Evolutionary conservation across 1,284 basidiomycete genomes (phyloP), one percentile per base, ranked within the genome.

Genomic region (Rhodotorula sp.): DNA sequence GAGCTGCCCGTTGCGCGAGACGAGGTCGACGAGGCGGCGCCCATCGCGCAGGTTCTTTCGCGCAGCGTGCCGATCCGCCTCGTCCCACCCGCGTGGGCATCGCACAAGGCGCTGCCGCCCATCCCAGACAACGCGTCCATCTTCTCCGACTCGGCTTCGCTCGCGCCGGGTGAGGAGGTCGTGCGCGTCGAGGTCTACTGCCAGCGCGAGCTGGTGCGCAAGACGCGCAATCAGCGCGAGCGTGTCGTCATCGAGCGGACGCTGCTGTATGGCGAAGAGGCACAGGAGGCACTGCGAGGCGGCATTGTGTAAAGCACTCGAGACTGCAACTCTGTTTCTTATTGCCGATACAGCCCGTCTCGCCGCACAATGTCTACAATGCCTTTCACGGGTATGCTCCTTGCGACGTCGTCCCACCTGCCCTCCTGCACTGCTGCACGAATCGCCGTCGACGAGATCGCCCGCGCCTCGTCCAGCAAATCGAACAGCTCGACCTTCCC

Each of bases 371-470:
- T 88, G 17, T 83, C 74, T 9, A 81, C 82, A 9, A 89, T 80
- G 0, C 77, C 71, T 7, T 77, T 68, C 8, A 85, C 81, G 8
- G 87, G 85, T 77, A 88, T 81, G 19, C 62, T 63, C 59, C 76
- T 79, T 84, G 84, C 85, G 2, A 78, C 71, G 17, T 77, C 77
- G 68, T 84, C 81, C 4, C 79, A 80, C 5, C 66, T 71, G 41
- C 77, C 67, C 45, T 66, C 64, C 49, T 66, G 77, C 17, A 90
- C 82, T 48, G 85, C 84, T 16, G 81, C 80, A n/a, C 92, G 85
- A 13, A 93, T 87, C 55, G 85, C 83, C 42, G 88, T 93, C 16
- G 91, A 93, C 79, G 91, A 93, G 74, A 89, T 86, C 25, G 89
- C 83, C 56, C 92, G 81, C 41, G 81, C 78, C 27, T 93, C 84